These are phyloP conservation scores for Termitomyces sp. DNA, from an alignment of 768 basidiomycete genomes.

Conservation along the genomic window DNA sequence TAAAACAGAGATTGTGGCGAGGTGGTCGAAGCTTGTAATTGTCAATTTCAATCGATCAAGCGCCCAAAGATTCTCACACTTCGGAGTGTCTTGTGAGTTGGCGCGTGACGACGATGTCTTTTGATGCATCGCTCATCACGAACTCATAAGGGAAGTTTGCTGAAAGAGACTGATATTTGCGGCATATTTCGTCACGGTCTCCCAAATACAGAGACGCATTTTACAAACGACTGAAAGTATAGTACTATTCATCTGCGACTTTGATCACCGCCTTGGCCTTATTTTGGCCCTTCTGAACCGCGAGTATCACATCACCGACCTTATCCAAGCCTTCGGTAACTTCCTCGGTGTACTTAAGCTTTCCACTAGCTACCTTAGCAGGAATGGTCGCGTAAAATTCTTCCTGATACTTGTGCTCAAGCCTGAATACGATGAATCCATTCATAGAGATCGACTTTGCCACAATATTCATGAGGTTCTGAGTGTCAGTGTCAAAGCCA, in stretches of 20 bases:
- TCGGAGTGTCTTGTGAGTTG: not conserved
- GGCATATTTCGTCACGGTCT: not conserved
- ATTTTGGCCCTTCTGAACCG: slow-evolving; percentile 22
- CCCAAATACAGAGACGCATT: not conserved
- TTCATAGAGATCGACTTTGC: slow-evolving; percentile 33
- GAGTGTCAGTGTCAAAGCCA: not conserved
- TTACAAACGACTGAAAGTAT: not conserved
- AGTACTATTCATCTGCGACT: slow-evolving; percentile 20
- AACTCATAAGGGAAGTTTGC: not conserved
- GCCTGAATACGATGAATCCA: slow-evolving; percentile 31
- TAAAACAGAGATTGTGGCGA: not conserved
- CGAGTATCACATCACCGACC: slow-evolving; percentile 30
- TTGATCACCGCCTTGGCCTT: slow-evolving; percentile 22
- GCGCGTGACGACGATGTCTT: too few species aligned
- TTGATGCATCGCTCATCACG: not conserved
- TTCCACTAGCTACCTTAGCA: slow-evolving; percentile 33
- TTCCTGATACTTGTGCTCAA: slow-evolving; percentile 28
- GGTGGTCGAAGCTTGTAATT: not conserved
- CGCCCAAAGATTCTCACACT: slow-evolving; percentile 6
- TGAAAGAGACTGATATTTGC: not conserved
- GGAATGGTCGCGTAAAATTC: slow-evolving; percentile 39
- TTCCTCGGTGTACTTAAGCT: slow-evolving; percentile 43
- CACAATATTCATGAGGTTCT: slow-evolving; percentile 36
- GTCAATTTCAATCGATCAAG: not conserved
- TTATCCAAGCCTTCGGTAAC: slow-evolving; percentile 37